These are phyloP conservation scores for Kodamaea leandrae DNA, from an alignment of 805 yeast species.

Conservation along the genomic window DNA sequence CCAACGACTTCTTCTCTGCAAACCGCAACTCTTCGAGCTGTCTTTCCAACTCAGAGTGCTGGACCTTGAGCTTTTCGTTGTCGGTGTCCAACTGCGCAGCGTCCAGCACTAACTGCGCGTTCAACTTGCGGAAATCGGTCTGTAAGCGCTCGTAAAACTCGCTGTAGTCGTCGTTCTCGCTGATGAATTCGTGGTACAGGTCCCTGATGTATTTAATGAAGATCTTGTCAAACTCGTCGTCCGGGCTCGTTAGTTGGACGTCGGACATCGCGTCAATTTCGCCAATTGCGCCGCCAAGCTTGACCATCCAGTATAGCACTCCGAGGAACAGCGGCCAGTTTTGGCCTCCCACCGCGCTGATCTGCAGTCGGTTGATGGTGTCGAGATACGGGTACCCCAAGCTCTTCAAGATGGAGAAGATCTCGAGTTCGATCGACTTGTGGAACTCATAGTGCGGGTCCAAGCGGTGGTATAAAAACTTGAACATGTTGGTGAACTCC, in stretches of 20 bases:
- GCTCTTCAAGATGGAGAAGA: slow-evolving; percentile 60
- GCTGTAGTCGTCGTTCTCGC: slow-evolving; percentile 60
- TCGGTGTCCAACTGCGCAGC: slow-evolving; percentile 40
- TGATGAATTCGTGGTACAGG: slow-evolving; percentile 65
- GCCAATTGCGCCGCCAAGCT: slow-evolving; percentile 42
- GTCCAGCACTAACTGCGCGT: slow-evolving; percentile 48
- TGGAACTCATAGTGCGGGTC: slow-evolving; percentile 78
- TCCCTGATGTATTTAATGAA: slow-evolving; percentile 60
- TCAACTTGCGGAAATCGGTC: slow-evolving; percentile 50
- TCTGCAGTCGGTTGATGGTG: slow-evolving; percentile 76
- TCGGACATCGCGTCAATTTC: slow-evolving; percentile 28
- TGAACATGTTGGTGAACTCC: slow-evolving; percentile 75
- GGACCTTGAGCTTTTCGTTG: slow-evolving; percentile 37
- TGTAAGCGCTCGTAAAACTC: slow-evolving; percentile 55
- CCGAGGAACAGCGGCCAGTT: slow-evolving; percentile 85
- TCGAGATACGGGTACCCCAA: slow-evolving; percentile 80
- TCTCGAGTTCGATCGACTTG: slow-evolving; percentile 71
- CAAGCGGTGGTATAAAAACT: slow-evolving; percentile 70
- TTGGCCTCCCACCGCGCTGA: slow-evolving; percentile 87
- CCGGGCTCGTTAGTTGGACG: slow-evolving; percentile 28
- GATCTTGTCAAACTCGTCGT: slow-evolving; percentile 48
- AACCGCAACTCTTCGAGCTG: slow-evolving; percentile 48
- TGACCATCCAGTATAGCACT: slow-evolving; percentile 78
- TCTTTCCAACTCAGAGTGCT: slow-evolving; percentile 40
- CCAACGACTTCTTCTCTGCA: slow-evolving; percentile 55